Evolutionary conservation across 768 basidiomycete genomes (phyloP).

Genomic region (Amanita pallidorosea): DNA sequence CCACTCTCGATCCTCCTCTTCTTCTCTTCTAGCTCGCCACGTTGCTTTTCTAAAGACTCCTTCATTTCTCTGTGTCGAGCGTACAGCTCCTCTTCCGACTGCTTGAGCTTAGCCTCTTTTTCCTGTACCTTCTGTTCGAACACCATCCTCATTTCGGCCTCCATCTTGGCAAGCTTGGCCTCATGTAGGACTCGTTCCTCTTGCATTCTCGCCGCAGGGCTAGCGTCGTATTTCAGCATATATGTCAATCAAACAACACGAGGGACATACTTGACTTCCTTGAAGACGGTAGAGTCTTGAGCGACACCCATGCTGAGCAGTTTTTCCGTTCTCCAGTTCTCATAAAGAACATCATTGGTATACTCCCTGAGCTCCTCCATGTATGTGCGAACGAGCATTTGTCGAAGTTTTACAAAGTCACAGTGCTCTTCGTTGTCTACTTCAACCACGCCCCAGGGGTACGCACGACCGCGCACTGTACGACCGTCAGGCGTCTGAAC

Average conservation of each 20-base stretch:
- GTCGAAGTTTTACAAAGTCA: constrained; percentile 98
- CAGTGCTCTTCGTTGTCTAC: constrained; percentile 99
- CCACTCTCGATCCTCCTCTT: constrained; percentile 93
- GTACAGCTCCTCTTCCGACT: constrained; percentile 98
- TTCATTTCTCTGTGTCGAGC: constrained; percentile 99
- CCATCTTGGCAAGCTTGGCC: constrained; percentile 97
- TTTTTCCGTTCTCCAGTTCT: constrained; percentile 98
- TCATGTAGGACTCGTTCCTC: constrained; percentile 96
- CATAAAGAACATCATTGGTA: constrained; percentile 92
- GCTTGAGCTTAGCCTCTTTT: constrained; percentile 98
- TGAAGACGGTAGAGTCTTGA: constrained; percentile 96
- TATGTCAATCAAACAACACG: not conserved
- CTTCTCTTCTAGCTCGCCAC: constrained; percentile 94
- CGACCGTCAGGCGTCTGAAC: constrained; percentile 83
- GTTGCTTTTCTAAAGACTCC: constrained; percentile 95
- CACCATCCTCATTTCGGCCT: constrained; percentile 99
- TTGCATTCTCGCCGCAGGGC: constrained; percentile 91
- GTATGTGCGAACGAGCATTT: constrained; percentile 98
- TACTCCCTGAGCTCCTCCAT: constrained; percentile 99
- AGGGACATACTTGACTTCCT: constrained; percentile 88
- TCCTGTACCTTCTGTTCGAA: constrained; percentile 99
- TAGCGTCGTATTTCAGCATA: constrained; percentile 21
- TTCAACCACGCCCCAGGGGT: constrained; percentile 99
- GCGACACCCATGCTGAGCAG: constrained; percentile 95
- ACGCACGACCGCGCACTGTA: constrained; percentile 86